phyloP scores from a whole-genome alignment of 768 basidiomycete genomes.

The Suillus americanus region DNA sequence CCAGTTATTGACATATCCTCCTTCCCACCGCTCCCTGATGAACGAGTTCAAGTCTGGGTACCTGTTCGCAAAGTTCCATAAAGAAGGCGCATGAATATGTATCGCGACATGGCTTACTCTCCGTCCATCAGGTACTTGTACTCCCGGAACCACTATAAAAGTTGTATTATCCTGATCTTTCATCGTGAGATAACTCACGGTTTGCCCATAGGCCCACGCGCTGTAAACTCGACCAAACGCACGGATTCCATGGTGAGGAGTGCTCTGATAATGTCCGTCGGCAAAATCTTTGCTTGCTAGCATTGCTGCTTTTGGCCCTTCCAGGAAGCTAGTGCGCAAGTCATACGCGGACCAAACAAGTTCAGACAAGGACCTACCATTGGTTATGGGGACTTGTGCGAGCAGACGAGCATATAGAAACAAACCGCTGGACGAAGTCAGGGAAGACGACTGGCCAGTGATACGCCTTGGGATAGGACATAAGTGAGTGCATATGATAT shows the following conservation, averaged over 20 bases:
- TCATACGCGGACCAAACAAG: background rate
- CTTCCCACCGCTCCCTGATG: slow-evolving; percentile 53
- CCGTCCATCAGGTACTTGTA: slow-evolving; percentile 44
- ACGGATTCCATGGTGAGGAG: slow-evolving; percentile 49
- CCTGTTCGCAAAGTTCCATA: slow-evolving; percentile 23
- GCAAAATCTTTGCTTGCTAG: slow-evolving; percentile 54
- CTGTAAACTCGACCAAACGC: slow-evolving; percentile 60
- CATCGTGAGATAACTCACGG: slow-evolving; percentile 33
- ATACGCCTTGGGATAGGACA: slow-evolving; percentile 39
- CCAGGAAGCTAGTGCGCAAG: slow-evolving; percentile 46
- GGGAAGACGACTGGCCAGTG: slow-evolving; percentile 60
- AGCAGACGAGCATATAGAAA: slow-evolving; percentile 51
- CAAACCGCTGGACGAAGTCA: slow-evolving; percentile 50
- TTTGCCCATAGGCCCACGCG: slow-evolving; percentile 61
- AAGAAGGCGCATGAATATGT: background rate
- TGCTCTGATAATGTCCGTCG: slow-evolving; percentile 49
- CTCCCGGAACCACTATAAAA: slow-evolving; percentile 53
- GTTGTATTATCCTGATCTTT: background rate
- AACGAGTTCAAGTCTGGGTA: slow-evolving; percentile 50
- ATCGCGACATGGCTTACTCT: slow-evolving; percentile 26
- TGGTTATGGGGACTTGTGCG: slow-evolving; percentile 56
- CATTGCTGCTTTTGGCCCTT: slow-evolving; percentile 58
- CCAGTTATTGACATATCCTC: slow-evolving; percentile 41
- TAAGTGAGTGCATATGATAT: slow-evolving; percentile 19
- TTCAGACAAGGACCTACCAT: slow-evolving; percentile 35